phyloP scores from a whole-genome alignment of 768 basidiomycete genomes.

The Tulasnella sp. region DNA sequence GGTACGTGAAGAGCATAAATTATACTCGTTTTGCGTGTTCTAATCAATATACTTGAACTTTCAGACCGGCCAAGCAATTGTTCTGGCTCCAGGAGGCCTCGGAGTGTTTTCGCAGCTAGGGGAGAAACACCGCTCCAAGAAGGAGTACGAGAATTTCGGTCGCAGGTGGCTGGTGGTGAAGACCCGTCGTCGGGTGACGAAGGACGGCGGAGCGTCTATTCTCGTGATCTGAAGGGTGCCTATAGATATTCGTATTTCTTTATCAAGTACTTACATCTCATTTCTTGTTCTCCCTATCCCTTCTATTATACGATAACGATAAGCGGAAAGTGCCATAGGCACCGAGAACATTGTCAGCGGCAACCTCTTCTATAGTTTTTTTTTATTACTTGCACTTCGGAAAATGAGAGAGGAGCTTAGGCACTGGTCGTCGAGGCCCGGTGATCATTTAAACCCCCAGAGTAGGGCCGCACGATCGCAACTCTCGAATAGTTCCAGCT shows the following conservation, averaged over 20 bases:
- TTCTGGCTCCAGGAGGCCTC: conserved; percentile 56
- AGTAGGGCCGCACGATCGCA: too few species aligned
- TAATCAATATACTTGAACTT: background rate
- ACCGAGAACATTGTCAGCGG: too few species aligned
- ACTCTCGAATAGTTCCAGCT: too few species aligned
- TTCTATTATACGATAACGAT: too few species aligned
- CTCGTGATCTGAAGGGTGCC: conserved; percentile 16
- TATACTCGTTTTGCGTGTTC: background rate
- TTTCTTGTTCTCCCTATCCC: background rate
- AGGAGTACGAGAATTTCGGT: conserved; percentile 33
- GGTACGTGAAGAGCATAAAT: conserved; percentile 30
- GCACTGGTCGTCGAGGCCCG: too few species aligned
- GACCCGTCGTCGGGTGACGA: conserved; percentile 49
- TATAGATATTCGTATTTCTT: background rate
- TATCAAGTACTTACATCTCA: background rate
- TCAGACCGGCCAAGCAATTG: conserved; percentile 62
- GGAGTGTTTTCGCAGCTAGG: conserved; percentile 30
- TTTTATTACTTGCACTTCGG: too few species aligned
- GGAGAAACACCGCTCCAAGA: conserved; percentile 11
- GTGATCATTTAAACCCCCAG: too few species aligned
- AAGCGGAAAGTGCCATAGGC: too few species aligned
- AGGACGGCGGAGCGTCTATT: conserved; percentile 51
- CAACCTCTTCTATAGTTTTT: too few species aligned
- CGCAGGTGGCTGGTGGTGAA: conserved; percentile 50
- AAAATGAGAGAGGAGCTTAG: too few species aligned